Conservation (phyloP, 2,329 filamentous ascomycete species). For the Monosporascus sp. region DNA sequence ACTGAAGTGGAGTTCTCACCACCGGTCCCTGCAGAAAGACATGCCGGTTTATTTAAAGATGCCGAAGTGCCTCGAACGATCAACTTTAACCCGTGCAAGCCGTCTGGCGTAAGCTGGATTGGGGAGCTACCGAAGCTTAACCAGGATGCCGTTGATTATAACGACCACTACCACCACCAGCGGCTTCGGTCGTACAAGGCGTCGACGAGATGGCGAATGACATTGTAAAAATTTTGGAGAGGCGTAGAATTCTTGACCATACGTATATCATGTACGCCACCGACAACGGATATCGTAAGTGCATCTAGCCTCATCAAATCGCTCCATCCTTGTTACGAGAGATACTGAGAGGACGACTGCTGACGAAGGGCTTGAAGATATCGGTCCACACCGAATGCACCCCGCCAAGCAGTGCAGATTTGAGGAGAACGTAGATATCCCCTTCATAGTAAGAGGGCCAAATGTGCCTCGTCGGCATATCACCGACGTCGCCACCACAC, state of each 20-base stretch:
- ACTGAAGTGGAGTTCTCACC: constrained; percentile 35
- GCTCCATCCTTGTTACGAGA: too few species aligned
- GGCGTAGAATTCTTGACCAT: too few species aligned
- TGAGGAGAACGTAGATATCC: constrained; percentile 56
- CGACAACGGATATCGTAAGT: too few species aligned
- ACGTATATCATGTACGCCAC: too few species aligned
- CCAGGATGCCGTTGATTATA: constrained; percentile 7
- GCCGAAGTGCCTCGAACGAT: constrained; percentile 55
- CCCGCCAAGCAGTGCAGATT: constrained; percentile 54
- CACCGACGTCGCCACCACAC: constrained; percentile 47
- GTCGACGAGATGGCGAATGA: too few species aligned
- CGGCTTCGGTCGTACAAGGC: too few species aligned
- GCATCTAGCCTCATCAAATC: too few species aligned
- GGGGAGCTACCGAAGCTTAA: constrained; percentile 32
- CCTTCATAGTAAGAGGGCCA: constrained; percentile 50
- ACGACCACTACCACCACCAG: too few species aligned
- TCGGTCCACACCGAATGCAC: constrained; percentile 52
- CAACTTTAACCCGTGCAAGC: constrained; percentile 59
- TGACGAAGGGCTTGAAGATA: constrained; percentile 25
- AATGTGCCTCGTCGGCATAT: constrained; percentile 35
- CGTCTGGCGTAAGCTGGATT: constrained; percentile 40
- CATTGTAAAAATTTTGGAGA: too few species aligned
- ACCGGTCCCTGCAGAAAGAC: constrained; percentile 49
- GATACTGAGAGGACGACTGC: constrained; percentile 3
- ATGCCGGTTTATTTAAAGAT: constrained; percentile 53